Percentiles rank a stretch among this genome's conserved stretches.
Evolutionary conservation across 2,329 filamentous ascomycete genomes (phyloP).

Genomic region (Trichoderma sp.): DNA sequence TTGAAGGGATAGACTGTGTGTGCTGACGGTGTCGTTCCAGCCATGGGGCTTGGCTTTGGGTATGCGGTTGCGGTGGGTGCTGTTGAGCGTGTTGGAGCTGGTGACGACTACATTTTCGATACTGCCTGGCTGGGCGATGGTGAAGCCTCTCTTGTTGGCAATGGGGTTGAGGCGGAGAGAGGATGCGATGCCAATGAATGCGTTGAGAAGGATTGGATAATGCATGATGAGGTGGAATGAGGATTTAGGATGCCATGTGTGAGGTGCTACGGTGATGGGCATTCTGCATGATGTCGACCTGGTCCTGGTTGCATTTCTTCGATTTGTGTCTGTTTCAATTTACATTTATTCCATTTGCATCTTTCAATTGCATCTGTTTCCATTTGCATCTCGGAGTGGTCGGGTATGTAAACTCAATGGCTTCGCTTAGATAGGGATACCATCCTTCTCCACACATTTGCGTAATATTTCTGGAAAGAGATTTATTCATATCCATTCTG

Average conservation of each 20-base stretch:
- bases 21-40: slow-evolving; percentile 16
- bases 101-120: slow-evolving; percentile 40
- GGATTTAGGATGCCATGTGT: neutral
- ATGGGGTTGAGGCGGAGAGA: neutral
- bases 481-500: neutral
- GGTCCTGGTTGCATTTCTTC: rapidly evolving
- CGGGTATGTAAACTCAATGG: neutral
- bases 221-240: neutral
- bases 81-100: slow-evolving; percentile 44
- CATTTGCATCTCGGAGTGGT: neutral
- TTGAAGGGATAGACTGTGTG: slow-evolving; percentile 32
- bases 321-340: no score
- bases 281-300: neutral
- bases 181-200: neutral
- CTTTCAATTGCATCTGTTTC: no score
- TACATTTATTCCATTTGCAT: no score
- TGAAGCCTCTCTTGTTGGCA: slow-evolving; percentile 31
- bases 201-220: neutral
- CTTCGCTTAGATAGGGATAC: neutral
- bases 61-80: slow-evolving; percentile 34
- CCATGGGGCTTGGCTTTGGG: neutral
- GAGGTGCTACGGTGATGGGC: neutral
- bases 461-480: neutral
- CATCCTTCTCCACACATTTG: neutral
- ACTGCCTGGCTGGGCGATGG: slow-evolving; percentile 37